A percentile compares a stretch with the other conserved stretches of the same genome.
Evolutionary conservation across 768 basidiomycete genomes (phyloP).

Genomic region (Trametes villosa): DNA sequence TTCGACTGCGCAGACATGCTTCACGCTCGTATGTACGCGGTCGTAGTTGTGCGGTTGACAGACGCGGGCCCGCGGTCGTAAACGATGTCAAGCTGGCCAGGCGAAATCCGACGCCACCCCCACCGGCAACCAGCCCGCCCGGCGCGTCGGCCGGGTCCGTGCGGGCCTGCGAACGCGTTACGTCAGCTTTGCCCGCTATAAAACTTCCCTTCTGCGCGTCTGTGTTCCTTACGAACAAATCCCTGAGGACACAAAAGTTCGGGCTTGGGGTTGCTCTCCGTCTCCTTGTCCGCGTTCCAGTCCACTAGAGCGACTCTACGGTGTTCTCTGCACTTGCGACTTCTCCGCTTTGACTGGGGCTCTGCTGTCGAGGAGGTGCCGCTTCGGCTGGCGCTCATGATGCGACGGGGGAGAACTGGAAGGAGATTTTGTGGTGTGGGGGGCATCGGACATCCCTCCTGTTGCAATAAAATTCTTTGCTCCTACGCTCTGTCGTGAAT

Average conservation of each 20-base stretch:
- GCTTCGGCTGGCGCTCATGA: conserved; percentile 79
- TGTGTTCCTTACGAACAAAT: conserved; percentile 62
- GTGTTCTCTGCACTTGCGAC: conserved; percentile 29
- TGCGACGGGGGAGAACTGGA: conserved; percentile 38
- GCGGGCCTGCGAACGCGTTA: conserved; percentile 47
- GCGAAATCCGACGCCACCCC: conserved; percentile 4
- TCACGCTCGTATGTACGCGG: not conserved
- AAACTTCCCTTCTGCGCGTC: conserved; percentile 24
- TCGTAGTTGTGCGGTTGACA: too few relatives aligned
- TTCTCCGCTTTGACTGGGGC: conserved; percentile 50
- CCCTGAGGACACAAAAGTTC: conserved; percentile 90
- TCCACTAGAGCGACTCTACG: conserved; percentile 69
- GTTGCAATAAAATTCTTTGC: not conserved
- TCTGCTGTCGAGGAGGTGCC: conserved; percentile 60
- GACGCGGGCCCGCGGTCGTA: not conserved
- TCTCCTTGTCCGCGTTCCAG: conserved; percentile 95
- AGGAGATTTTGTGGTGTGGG: conserved; percentile 39
- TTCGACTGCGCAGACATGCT: conserved; percentile 58
- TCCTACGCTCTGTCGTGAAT: too few relatives aligned
- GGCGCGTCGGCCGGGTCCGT: conserved; percentile 8
- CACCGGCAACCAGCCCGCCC: conserved; percentile 4
- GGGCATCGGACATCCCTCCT: conserved; percentile 31
- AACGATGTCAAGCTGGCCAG: not conserved
- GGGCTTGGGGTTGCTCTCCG: conserved; percentile 82
- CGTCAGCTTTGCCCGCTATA: conserved; percentile 42